Conservation (phyloP, 176 grass and related monocot species). For the Raddia distichophylla region DNA sequence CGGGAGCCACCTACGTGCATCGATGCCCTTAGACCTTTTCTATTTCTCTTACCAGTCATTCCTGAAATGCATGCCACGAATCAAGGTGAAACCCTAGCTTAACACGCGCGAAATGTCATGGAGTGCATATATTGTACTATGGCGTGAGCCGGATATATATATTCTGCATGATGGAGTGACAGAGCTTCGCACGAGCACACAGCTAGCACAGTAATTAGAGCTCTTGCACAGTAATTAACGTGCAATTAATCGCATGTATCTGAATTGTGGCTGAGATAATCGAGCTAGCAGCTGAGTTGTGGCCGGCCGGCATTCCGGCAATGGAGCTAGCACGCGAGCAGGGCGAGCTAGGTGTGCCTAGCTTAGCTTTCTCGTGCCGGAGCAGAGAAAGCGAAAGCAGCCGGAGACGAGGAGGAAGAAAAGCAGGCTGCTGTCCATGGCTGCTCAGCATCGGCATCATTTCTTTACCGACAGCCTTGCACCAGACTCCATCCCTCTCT, state of each 20-base stretch:
- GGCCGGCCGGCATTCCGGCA: not conserved
- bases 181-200: constrained; percentile 6
- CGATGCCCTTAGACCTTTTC: too few species aligned
- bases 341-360: too few species aligned
- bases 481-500: constrained; percentile 24
- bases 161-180: not conserved
- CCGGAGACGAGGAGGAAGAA: not conserved
- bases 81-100: too few species aligned
- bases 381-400: constrained; percentile 19
- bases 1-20: too few species aligned
- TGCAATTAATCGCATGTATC: not conserved
- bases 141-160: not conserved
- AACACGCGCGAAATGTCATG: not conserved
- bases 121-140: not conserved
- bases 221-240: too few species aligned
- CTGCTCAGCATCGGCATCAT: constrained; percentile 30
- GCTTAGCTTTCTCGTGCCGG: constrained; percentile 28
- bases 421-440: not conserved
- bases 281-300: too few species aligned
- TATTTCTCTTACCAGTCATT: too few species aligned
- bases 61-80: too few species aligned
- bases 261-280: not conserved
- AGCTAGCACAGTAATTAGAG: too few species aligned
- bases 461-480: constrained; percentile 40
- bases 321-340: constrained; percentile 24